These are phyloP conservation scores for Leccinum ochraceum DNA, from an alignment of 768 basidiomycete genomes.

Conservation along the genomic window DNA sequence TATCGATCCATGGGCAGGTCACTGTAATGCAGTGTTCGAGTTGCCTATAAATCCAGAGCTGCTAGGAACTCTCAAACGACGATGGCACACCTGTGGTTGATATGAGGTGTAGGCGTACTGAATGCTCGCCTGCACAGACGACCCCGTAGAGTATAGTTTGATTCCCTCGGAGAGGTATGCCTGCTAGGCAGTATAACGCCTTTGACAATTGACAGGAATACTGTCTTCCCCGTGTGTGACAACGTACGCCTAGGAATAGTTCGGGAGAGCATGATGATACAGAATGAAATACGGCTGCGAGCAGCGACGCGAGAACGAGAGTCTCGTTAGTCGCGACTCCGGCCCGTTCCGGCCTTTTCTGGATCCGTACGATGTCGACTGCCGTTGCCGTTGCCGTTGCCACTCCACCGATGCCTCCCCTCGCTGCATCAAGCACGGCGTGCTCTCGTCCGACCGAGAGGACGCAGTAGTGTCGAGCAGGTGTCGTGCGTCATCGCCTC, in stretches of 20 bases:
- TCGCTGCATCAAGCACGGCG: too few species aligned
- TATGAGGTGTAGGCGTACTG: conserved; percentile 58
- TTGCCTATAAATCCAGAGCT: not conserved
- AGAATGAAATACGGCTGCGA: too few species aligned
- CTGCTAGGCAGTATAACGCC: not conserved
- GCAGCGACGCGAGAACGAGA: too few species aligned
- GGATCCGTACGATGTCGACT: too few species aligned
- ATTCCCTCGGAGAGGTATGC: not conserved
- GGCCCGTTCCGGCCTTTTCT: too few species aligned
- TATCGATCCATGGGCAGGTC: conserved; percentile 65
- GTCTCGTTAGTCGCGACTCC: too few species aligned
- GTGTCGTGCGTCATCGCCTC: not conserved
- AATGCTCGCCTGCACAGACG: conserved; percentile 24
- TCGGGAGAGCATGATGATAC: conserved; percentile 21
- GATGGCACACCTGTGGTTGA: conserved; percentile 50
- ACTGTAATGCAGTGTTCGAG: conserved; percentile 28
- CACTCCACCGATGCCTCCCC: too few species aligned
- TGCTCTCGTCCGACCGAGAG: not conserved
- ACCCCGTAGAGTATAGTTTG: conserved; percentile 1
- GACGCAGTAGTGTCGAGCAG: too few species aligned
- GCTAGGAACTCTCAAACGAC: not conserved
- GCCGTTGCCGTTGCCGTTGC: too few species aligned
- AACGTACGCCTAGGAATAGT: conserved; percentile 16
- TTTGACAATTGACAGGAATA: conserved; percentile 10
- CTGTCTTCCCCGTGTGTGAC: conserved; percentile 1